Evolutionary conservation across 2,329 filamentous ascomycete species (phyloP), one percentile per base, ranked within the genome.

Genomic region (Aureobasidium sp.): DNA sequence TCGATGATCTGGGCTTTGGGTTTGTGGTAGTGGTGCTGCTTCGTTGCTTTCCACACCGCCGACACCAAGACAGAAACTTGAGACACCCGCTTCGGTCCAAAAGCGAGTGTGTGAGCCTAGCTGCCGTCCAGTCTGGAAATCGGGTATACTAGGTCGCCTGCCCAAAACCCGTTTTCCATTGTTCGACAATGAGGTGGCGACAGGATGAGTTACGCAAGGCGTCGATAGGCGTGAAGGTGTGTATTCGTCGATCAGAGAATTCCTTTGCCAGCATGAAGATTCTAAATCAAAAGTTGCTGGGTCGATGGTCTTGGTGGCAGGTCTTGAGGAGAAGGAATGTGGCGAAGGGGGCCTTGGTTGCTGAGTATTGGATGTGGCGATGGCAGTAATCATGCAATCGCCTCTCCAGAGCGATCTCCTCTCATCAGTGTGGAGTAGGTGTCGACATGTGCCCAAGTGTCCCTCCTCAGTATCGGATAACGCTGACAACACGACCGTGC

Each of bases 301-400:
- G 5, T 58, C 55, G 12, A 36, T 36, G 2, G 41, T 58, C 12
- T 36, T 47, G 8, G 39, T 46, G 13, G 32, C 55, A 29, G n/a
- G 29, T 47, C 32, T 46, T 10, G 10, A 41, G 13, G n/a, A 27
- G 6, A 37, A 42, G 8, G 39, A 9, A 6, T 34, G 41, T 27
- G 32, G 41, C 15, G 41, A 20, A 36, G 27, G 20, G 3, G 17
- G 23, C 3, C 8, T 12, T 4, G n/a, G 2, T 13, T 9, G 10
- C 5, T 20, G 10, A 20, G 26, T 8, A 17, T 27, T 39, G 5
- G 57, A 46, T 8, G 10, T 46, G 6, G 34, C 34, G 12, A n/a
- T 29, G n/a, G 53, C 39, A 2, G 53, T 57, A 9, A 61, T 41
- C 59, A 61, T 52, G 20, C 59, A 53, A 9, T 61, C 59, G 27